phyloP scores from a whole-genome alignment of 164 flowering plant species.

The Vitis riparia region DNA sequence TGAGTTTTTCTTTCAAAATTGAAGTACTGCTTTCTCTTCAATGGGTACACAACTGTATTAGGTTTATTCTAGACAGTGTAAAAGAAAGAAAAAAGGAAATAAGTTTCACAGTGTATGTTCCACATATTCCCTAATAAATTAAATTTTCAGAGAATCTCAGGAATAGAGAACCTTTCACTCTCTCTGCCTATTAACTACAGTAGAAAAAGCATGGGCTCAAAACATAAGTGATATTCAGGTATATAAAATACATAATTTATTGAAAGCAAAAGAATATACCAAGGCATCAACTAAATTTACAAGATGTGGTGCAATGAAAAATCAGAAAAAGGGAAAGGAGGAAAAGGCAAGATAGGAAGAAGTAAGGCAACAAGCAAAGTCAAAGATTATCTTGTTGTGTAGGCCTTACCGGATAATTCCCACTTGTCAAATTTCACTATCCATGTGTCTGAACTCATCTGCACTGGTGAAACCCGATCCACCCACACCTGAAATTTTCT shows the following conservation, averaged over 20 bases:
- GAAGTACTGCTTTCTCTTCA: too few relatives aligned
- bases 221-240: background rate
- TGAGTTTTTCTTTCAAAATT: too few relatives aligned
- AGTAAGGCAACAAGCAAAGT: conserved; percentile 1
- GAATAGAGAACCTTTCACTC: background rate
- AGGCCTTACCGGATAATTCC: conserved; percentile 57
- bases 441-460: conserved; percentile 59
- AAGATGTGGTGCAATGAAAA: background rate
- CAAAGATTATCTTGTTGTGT: background rate
- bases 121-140: background rate
- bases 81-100: too few relatives aligned
- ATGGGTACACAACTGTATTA: too few relatives aligned
- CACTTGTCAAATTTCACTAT: conserved; percentile 73
- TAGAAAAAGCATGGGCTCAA: background rate
- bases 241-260: too few relatives aligned
- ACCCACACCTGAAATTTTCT: conserved; percentile 63
- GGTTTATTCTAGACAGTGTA: too few relatives aligned
- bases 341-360: background rate
- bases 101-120: too few relatives aligned
- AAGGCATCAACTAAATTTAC: too few relatives aligned
- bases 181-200: background rate
- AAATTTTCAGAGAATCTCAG: background rate
- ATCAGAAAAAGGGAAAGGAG: background rate
- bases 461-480: conserved; percentile 51
- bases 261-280: too few relatives aligned